Conservation (phyloP, 176 grass and related monocot genomes). For the Aegilops longissima region DNA sequence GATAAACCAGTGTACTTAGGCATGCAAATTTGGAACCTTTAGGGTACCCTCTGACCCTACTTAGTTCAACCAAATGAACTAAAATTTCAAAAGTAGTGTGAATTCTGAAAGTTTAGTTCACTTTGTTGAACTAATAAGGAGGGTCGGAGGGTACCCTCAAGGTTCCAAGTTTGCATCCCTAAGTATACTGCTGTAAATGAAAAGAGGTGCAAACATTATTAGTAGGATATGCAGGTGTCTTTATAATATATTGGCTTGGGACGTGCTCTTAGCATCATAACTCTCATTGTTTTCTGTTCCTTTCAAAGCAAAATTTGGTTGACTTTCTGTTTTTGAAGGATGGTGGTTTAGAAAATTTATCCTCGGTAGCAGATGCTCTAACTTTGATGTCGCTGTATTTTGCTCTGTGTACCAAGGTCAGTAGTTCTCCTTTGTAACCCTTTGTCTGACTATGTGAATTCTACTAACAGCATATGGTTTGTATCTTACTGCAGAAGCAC, state of each 20-base stretch:
- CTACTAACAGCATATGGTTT: slow-evolving; percentile 35
- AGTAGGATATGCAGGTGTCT: neutral
- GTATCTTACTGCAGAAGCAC: slow-evolving; percentile 73
- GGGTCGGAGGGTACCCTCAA: too few relatives aligned
- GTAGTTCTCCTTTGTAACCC: slow-evolving; percentile 37
- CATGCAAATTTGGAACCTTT: too few relatives aligned
- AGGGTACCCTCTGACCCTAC: too few relatives aligned
- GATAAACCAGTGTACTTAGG: neutral
- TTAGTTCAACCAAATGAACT: too few relatives aligned
- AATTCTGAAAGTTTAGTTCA: too few relatives aligned
- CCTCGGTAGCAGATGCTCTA: slow-evolving; percentile 56
- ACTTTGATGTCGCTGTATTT: slow-evolving; percentile 92
- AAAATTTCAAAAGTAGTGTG: too few relatives aligned
- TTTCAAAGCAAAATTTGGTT: slow-evolving; percentile 13
- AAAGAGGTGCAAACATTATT: slow-evolving; percentile 1
- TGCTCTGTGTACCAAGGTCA: slow-evolving; percentile 93
- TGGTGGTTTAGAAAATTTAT: slow-evolving; percentile 47
- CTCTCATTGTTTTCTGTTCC: neutral
- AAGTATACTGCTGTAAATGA: neutral
- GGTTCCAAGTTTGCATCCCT: too few relatives aligned
- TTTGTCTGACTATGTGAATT: slow-evolving; percentile 24
- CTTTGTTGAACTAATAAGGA: too few relatives aligned
- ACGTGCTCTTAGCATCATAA: neutral
- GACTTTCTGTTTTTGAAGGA: slow-evolving; percentile 50
- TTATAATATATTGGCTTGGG: slow-evolving; percentile 2